These are phyloP conservation scores for Dothiorella sarmentorum DNA, from an alignment of 2,329 filamentous ascomycete species.

Conservation along the genomic window DNA sequence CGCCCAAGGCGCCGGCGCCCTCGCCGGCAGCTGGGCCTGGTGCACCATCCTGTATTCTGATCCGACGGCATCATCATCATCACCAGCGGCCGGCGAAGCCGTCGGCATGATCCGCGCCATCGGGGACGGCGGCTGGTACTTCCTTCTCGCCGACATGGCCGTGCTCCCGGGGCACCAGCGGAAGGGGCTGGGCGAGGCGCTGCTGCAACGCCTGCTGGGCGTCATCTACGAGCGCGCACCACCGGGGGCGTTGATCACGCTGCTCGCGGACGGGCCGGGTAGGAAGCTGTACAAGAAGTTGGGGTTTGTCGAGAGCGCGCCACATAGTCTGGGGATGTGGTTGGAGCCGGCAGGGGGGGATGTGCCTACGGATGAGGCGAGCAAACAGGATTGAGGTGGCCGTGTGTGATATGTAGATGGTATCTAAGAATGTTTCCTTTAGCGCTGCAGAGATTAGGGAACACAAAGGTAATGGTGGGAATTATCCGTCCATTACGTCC, in stretches of 20 bases:
- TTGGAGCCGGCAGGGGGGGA: neutral
- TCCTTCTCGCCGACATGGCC: constrained; percentile 47
- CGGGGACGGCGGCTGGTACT: constrained; percentile 51
- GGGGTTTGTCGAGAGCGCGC: constrained; percentile 38
- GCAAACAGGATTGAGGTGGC: neutral
- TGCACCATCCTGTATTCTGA: constrained; percentile 36
- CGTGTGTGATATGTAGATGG: no score
- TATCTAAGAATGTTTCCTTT: no score
- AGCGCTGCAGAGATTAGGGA: no score
- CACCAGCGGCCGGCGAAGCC: neutral
- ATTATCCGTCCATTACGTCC: neutral
- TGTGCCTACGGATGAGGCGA: neutral
- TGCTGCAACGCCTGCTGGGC: constrained; percentile 40
- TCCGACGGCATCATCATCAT: neutral
- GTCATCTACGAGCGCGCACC: constrained; percentile 38
- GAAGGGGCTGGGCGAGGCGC: constrained; percentile 41
- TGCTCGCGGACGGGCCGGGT: constrained; percentile 44
- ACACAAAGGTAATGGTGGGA: no score
- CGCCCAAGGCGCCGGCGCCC: constrained; percentile 36
- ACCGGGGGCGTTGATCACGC: constrained; percentile 36
- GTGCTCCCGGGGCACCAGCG: constrained; percentile 44
- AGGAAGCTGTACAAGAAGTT: constrained; percentile 40
- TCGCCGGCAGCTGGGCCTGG: constrained; percentile 44
- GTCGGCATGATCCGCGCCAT: constrained; percentile 49
- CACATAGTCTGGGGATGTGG: constrained; percentile 36